Conservation (phyloP, 441 rosid genomes). For the Arabidopsis lyrata region DNA sequence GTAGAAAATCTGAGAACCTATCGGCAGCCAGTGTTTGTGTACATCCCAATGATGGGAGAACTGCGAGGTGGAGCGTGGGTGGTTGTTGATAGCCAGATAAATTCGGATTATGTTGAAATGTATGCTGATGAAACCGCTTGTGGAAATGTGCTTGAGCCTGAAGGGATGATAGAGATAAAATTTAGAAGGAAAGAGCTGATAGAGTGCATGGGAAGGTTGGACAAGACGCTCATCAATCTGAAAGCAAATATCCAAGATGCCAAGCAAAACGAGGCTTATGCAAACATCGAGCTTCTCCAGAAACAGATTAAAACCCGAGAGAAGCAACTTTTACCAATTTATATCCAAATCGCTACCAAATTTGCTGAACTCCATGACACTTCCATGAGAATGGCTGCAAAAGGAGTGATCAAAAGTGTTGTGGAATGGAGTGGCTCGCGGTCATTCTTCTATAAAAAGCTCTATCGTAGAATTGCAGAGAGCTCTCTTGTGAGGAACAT, state of each 20-base stretch:
- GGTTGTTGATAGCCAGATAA: conserved; percentile 94
- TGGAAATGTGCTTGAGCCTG: conserved; percentile 99
- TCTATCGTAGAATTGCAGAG: conserved; percentile 82
- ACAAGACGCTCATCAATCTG: conserved; percentile 67
- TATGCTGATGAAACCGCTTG: conserved; percentile 95
- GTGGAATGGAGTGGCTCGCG: conserved; percentile 89
- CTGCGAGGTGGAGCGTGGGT: conserved; percentile 99
- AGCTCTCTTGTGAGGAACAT: conserved; percentile 66
- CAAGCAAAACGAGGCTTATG: conserved; percentile 53
- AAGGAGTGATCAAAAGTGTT: conserved; percentile 93
- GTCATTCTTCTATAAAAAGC: conserved; percentile 74
- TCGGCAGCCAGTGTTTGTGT: conserved; percentile 95
- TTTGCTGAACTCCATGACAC: conserved; percentile 98
- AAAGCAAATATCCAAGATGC: conserved; percentile 78
- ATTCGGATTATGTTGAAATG: conserved; percentile 95
- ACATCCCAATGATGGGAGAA: conserved; percentile 99
- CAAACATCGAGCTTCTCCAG: conserved; percentile 59
- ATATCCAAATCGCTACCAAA: conserved; percentile 93
- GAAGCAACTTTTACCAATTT: conserved; percentile 87
- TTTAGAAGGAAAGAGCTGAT: conserved; percentile 89
- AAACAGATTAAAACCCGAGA: conserved; percentile 83
- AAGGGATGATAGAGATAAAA: conserved; percentile 97
- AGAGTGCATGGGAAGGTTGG: conserved; percentile 99
- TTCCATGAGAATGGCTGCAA: conserved; percentile 95
- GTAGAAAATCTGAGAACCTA: conserved; percentile 98